phyloP scores from a whole-genome alignment of 768 basidiomycete genomes.

The Imleria badia region DNA sequence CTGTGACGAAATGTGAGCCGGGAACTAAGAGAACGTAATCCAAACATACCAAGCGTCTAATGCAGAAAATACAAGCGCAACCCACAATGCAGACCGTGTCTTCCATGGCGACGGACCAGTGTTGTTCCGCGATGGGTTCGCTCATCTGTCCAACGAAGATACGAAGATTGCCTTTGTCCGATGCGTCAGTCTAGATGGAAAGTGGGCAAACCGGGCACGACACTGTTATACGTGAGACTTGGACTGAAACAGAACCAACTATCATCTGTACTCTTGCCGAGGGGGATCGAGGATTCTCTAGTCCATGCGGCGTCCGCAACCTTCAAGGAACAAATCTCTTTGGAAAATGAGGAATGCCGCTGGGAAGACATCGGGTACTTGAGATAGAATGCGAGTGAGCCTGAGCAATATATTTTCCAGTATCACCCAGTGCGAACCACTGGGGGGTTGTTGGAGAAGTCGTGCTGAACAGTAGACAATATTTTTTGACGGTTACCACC shows the following conservation, averaged over 20 bases:
- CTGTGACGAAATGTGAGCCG: constrained; percentile 15
- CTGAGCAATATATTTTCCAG: no score
- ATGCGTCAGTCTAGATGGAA: background rate
- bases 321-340: no score
- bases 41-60: constrained; percentile 2
- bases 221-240: background rate
- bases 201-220: background rate
- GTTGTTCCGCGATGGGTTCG: constrained; percentile 2
- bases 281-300: background rate
- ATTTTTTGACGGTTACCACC: no score
- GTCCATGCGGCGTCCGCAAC: background rate
- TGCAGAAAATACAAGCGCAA: constrained; percentile 13
- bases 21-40: background rate
- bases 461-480: no score
- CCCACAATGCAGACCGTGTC: constrained; percentile 2
- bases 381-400: no score
- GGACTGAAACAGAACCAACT: constrained; percentile 1
- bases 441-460: no score
- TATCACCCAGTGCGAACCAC: no score
- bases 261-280: background rate
- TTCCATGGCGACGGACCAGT: constrained; percentile 15
- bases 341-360: no score
- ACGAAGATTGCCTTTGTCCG: background rate
- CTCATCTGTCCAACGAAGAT: background rate
- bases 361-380: no score